Evolutionary conservation across 805 yeast genomes (phyloP), one percentile per base, ranked within the genome.

Genomic region (Suhomyces canberraensis): DNA sequence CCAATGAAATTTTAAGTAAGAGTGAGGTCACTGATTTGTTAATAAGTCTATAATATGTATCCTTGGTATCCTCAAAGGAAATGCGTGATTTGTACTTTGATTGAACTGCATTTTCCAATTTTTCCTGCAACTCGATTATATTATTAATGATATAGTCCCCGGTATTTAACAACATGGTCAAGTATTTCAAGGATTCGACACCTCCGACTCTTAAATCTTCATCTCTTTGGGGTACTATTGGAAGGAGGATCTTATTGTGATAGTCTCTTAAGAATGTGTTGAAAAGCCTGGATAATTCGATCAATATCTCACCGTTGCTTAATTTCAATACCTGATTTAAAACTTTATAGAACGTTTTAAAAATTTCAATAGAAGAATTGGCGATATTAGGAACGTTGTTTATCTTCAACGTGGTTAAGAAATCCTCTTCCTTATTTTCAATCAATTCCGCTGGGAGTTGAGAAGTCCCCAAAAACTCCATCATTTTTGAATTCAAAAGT

Each of bases 131-230:
- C 54, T 93, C 97, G 9, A 72, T 73, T 2, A 82, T 76, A 3
- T 96, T 93, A 8, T 78, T 69, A 13, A 86, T 76, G 41, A 95
- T 81, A 56, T 90, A 93, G 54, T 91, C 96, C 1, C 95, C 88
- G 0, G 98, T 91, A 48, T 88, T 87, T 24, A 91, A 62, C 8
- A 89, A 74, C 53, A 87, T 64, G 19, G 93, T 81, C 1, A 85
- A 69, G 41, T 83, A 76, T 29, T 71, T 73, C 14, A 86, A 63
- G 1, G 86, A 80, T 46, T 84, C 91, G 9, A 73, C 63, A 18
- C 78, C 73, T 19, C 45, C 42, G 3, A 51, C 48, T 19, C 81
- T 16, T 41, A 33, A 75, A 55, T 13, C 51, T 75, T 66, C 40
- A 80, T 64, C 27, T 79, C 67, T 44, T 69, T 73, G 14, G 58